Percentiles rank a stretch among this genome's conserved stretches.
Conservation (phyloP, 306 rosid species). For the Bauhinia variegata region DNA sequence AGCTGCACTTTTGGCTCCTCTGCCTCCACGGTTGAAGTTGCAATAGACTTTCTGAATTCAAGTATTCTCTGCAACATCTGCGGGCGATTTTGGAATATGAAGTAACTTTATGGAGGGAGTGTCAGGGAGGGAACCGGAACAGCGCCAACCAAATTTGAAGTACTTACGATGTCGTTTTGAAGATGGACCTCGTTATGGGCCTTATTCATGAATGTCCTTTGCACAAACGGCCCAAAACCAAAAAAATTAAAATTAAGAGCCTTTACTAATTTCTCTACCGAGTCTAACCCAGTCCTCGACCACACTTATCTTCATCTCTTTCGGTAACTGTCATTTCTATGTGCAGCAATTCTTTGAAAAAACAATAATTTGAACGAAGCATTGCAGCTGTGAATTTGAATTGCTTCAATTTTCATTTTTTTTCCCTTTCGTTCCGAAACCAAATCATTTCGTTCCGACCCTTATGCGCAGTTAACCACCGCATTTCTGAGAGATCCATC, state of each 20-base stretch:
- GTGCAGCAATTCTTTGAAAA: neutral
- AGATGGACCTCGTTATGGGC: conserved; percentile 44
- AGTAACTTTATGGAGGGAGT: too few relatives aligned
- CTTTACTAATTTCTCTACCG: neutral
- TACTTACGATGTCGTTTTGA: neutral
- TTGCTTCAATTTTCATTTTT: neutral
- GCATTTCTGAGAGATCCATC: neutral
- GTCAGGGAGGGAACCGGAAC: too few relatives aligned
- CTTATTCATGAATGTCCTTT: neutral
- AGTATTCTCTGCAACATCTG: neutral
- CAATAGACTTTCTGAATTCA: conserved; percentile 55
- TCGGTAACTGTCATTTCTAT: neutral
- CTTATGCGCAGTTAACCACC: neutral
- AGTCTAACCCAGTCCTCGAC: conserved; percentile 26
- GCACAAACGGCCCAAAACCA: conserved; percentile 30
- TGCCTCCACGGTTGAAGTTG: conserved; percentile 31
- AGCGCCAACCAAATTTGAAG: too few relatives aligned
- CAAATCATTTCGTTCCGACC: neutral
- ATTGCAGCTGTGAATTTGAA: too few relatives aligned
- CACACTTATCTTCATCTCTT: conserved; percentile 19
- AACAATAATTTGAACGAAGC: neutral
- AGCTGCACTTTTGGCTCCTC: conserved; percentile 45
- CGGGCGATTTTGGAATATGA: too few relatives aligned
- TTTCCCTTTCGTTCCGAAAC: neutral
- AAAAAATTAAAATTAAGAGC: too few relatives aligned